These are phyloP conservation scores for Pleurotus ostreatus DNA, from an alignment of 768 basidiomycete species.

Conservation along the genomic window DNA sequence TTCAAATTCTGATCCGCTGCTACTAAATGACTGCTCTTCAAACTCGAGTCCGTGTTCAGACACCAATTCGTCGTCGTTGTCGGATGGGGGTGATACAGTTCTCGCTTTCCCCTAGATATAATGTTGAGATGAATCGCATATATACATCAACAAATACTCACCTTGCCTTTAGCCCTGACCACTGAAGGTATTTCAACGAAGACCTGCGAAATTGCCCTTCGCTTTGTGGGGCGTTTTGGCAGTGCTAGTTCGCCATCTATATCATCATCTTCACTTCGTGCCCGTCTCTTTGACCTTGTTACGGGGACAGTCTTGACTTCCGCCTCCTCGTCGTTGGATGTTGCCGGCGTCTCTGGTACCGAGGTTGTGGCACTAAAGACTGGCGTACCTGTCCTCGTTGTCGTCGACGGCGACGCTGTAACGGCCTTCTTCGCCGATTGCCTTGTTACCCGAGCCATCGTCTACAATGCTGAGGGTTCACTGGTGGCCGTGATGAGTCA, in stretches of 20 bases:
- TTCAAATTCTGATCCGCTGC: conserved; percentile 61
- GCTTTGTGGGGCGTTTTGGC: conserved; percentile 18
- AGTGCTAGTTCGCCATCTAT: conserved; percentile 11
- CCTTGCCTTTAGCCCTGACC: conserved; percentile 30
- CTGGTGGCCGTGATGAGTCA: conserved; percentile 8
- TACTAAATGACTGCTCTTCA: conserved; percentile 35
- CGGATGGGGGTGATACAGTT: conserved; percentile 20
- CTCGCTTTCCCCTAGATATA: conserved; percentile 15
- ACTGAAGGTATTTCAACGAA: conserved; percentile 29
- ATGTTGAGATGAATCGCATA: no score
- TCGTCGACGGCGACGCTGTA: conserved; percentile 29
- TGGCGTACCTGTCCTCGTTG: conserved; percentile 45
- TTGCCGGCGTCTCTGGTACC: conserved; percentile 48
- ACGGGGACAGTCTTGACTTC: background rate
- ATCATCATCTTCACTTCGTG: conserved; percentile 16
- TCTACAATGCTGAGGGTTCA: conserved; percentile 5
- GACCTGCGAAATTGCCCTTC: conserved; percentile 28
- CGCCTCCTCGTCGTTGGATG: conserved; percentile 41
- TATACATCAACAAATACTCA: conserved; percentile 18
- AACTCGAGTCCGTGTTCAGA: conserved; percentile 37
- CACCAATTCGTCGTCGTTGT: conserved; percentile 23
- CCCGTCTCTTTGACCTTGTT: conserved; percentile 6
- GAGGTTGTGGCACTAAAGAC: conserved; percentile 46
- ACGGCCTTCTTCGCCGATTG: conserved; percentile 23
- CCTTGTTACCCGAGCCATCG: conserved; percentile 32